Evolutionary conservation across 495 filamentous ascomycete genomes (phyloP).

Genomic region (Talaromyces borbonicus): DNA sequence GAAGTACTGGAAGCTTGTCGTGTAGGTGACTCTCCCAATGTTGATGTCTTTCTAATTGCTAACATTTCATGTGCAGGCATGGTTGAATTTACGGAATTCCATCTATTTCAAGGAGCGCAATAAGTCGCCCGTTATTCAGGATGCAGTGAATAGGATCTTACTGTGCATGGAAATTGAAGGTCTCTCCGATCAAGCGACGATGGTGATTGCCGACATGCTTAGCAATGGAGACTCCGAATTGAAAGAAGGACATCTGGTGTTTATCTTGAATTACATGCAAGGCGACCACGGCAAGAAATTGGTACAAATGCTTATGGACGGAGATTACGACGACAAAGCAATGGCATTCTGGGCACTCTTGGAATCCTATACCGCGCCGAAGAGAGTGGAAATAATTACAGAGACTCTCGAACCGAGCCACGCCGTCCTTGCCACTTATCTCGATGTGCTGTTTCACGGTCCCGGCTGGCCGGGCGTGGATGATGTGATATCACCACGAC

Average conservation of each 20-base stretch:
- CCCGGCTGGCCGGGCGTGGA: conserved; percentile 68
- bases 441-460: conserved; percentile 56
- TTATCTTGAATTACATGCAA: conserved; percentile 25
- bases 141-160: conserved; percentile 14
- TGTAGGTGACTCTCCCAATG: too few species aligned
- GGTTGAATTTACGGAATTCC: conserved; percentile 18
- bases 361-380: conserved; percentile 47
- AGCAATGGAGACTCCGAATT: conserved; percentile 17
- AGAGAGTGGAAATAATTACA: conserved; percentile 23
- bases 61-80: conserved; percentile 14
- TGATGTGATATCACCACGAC: conserved; percentile 63
- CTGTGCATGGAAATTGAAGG: conserved; percentile 17
- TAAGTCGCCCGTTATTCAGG: conserved; percentile 5
- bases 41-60: conserved; percentile 6
- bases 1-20: conserved; percentile 31
- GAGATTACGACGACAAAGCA: conserved; percentile 53
- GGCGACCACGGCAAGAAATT: conserved; percentile 26
- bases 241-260: conserved; percentile 12
- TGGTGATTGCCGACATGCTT: conserved; percentile 24
- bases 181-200: conserved; percentile 23
- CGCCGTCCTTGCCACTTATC: conserved; percentile 32
- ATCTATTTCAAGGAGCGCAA: conserved; percentile 14
- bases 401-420: conserved; percentile 21
- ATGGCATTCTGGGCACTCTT: conserved; percentile 61
- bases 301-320: conserved; percentile 39